Base-by-base conservation (phyloP, 1,284 basidiomycete genomes). In the Paramarasmius palmivorus region DNA sequence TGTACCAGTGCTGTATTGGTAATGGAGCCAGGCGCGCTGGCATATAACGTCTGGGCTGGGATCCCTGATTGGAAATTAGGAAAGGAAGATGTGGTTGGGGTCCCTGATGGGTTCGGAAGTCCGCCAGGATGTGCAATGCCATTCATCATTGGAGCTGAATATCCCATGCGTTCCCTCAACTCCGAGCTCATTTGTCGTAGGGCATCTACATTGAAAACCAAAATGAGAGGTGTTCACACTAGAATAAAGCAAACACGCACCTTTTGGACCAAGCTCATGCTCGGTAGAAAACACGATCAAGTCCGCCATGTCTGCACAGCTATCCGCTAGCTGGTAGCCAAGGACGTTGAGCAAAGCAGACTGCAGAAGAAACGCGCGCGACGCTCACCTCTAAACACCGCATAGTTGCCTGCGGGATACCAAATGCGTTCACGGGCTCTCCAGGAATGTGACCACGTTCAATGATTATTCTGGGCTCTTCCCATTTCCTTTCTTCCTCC, bases 341-440 rank as follows among this genome's bases (percentile, higher is more conserved):
- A 32, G 20, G 50, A 29, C 23, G 49, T 54, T 23, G 54, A 20
- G 20, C 20, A 12, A 52, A 32, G 22, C 25, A 35, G 40, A 32
- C 19, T 20, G 36, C 49, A 22, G 17, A 22, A 52, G 23, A 48
- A 49, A 25, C 22, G 39, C 35, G 58, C 29, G 29, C 29, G 12
- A 32, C 29, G 12, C 64, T 49, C 50, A 90, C 86, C 78, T 92
- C 89, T 29, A 92, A 72, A 75, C 89, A 90, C 55, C 39, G n/a
- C 39, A 40, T 40, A 10, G 39, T 22, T 22, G 39, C 39, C 22
- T 40, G 39, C 39, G 39, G 39, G 19, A 92, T 89, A 2, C 89
- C 89, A 68, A 92, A 92, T 29, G 86, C 86, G 62, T 91, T 92
- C 50, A 92, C 86, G 4, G 90, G 90, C 63, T 90, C 89, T 7